These are phyloP conservation scores for Vachellia collinsii DNA, from an alignment of 306 rosid species.

Conservation along the genomic window DNA sequence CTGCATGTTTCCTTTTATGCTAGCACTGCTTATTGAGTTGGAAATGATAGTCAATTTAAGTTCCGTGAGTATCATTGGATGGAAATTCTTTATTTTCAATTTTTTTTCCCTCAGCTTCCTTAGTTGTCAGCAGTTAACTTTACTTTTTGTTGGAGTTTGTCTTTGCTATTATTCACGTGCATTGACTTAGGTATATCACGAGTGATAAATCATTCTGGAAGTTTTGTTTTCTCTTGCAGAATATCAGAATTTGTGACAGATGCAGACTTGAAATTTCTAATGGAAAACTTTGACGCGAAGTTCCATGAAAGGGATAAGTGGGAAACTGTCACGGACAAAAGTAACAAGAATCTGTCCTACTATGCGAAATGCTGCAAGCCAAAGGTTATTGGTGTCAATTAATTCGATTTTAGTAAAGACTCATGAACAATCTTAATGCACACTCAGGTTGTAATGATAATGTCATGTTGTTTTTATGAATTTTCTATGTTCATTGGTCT, in stretches of 20 bases:
- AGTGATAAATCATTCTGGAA: constrained; percentile 34
- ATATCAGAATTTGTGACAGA: constrained; percentile 57
- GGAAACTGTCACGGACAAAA: constrained; percentile 78
- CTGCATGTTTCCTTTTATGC: too few relatives aligned
- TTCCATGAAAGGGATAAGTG: constrained; percentile 58
- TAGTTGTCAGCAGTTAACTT: too few relatives aligned
- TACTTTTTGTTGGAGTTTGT: background rate
- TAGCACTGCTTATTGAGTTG: too few relatives aligned
- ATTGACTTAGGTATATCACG: background rate
- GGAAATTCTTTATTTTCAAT: too few relatives aligned
- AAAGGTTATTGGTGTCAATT: constrained; percentile 56
- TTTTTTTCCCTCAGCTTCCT: too few relatives aligned
- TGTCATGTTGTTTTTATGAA: constrained; percentile 22
- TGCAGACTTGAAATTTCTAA: constrained; percentile 71
- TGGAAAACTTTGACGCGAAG: constrained; percentile 66
- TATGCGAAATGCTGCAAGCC: constrained; percentile 83
- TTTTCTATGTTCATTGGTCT: constrained; percentile 13
- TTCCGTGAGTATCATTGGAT: too few relatives aligned
- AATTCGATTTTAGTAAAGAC: constrained; percentile 8
- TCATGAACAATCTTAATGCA: constrained; percentile 8
- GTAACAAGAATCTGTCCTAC: constrained; percentile 62
- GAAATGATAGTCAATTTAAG: too few relatives aligned
- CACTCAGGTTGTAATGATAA: constrained; percentile 1
- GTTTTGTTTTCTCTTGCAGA: constrained; percentile 57
- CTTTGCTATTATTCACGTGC: background rate